Percentiles rank a stretch among this genome's conserved stretches.
These are phyloP conservation scores for Gentiana dahurica DNA, from an alignment of 257 asterid species.

Conservation along the genomic window DNA sequence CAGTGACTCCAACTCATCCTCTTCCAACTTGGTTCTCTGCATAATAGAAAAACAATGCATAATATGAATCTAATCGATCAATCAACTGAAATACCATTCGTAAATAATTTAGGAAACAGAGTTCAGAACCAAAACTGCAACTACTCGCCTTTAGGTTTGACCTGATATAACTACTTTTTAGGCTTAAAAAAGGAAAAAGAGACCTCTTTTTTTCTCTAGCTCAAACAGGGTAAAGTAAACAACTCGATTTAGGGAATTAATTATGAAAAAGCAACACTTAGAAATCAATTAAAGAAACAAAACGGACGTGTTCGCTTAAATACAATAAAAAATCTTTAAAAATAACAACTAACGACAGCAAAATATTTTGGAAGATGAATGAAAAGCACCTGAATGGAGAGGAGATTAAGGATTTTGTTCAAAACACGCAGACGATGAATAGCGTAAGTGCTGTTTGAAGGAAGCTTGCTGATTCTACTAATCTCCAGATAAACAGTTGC, in stretches of 20 bases:
- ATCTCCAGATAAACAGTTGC: constrained; percentile 51
- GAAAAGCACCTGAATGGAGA: constrained; percentile 45
- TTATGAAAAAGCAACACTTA: background rate
- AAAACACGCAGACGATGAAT: constrained; percentile 63
- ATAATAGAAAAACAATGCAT: constrained; percentile 6
- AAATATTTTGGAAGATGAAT: background rate
- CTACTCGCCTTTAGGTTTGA: background rate
- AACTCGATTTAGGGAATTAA: background rate
- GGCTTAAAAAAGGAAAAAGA: background rate
- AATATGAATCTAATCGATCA: background rate
- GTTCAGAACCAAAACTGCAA: background rate
- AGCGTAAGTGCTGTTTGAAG: constrained; percentile 57
- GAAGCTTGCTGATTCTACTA: constrained; percentile 37
- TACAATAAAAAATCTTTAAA: background rate
- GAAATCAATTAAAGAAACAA: background rate
- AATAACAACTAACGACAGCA: background rate
- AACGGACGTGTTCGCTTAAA: too few relatives aligned
- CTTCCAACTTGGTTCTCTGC: constrained; percentile 71
- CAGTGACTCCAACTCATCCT: constrained; percentile 75
- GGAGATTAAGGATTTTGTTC: constrained; percentile 52
- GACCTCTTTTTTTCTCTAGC: too few relatives aligned
- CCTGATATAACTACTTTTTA: background rate
- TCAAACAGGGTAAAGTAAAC: background rate
- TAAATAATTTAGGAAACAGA: background rate
- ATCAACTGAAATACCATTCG: too few relatives aligned